Base-by-base conservation (phyloP, 2,329 filamentous ascomycete genomes). In the Pezicula radicicola region DNA sequence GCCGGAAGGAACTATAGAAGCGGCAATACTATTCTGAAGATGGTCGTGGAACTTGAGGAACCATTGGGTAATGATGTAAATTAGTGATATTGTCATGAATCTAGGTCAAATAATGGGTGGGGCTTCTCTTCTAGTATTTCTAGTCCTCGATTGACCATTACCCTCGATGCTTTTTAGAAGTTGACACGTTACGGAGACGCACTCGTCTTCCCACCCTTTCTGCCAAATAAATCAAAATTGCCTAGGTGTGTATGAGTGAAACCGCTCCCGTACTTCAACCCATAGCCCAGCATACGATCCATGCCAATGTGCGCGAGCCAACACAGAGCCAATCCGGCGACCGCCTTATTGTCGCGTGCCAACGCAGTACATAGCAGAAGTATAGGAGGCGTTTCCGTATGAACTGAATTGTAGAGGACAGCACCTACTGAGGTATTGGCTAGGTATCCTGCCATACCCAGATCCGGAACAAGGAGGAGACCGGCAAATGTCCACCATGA, bases 401-500 rank as follows among this genome's bases (percentile, higher is more conserved):
- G 46, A 19, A 27, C 35, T 6, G 35, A 48, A 40, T 48, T 48
- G 19, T 48, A 48, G 35, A 40, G 4, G 18, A 18, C 16, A 18
- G 46, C 46, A 27, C 46, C 46, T 8, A 27, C 6, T 15, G 33
- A 5, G 19, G 46, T 48, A 28, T 48, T 48, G 46, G 46, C 46
- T 39, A 48, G 13, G n/a, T 48, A 48, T 8, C 46, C 46, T 16
- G 18, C 46, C 46, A 48, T 48, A 5, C 46, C 46, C 2, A 48
- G 35, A 40, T 48, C 46, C 15, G 46, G 46, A 9, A 27, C 18
- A 6, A 48, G 33, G 18, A 48, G 30, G 5, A 48, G 33, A 35
- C 33, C 33, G 46, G 46, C 46, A 16, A 48, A 48, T 8, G 19
- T 48, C 46, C 46, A 48, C 46, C 46, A 48, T 3, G 46, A 48